Conservation (phyloP, 179 eudicot species). For the Gypsophila paniculata region DNA sequence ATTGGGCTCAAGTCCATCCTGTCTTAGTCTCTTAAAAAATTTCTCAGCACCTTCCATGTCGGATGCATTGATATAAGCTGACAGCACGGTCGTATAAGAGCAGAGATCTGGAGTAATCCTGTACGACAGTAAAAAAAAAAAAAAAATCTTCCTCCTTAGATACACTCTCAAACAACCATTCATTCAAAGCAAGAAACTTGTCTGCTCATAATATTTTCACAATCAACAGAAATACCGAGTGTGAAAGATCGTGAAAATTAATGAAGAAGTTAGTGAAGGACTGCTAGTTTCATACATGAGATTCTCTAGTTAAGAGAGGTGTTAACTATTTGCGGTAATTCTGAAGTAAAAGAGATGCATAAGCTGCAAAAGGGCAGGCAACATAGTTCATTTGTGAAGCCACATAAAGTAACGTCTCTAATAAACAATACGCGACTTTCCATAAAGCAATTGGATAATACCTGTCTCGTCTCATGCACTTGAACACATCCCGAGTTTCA, state of each 20-base stretch:
- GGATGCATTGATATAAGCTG: conserved; percentile 78
- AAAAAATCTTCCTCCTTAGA: background rate
- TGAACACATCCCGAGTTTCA: conserved; percentile 76
- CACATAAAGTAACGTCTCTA: background rate
- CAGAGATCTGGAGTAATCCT: conserved; percentile 84
- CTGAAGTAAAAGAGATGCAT: background rate
- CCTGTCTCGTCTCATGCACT: conserved; percentile 98
- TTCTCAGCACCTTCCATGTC: conserved; percentile 98
- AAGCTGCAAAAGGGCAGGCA: background rate
- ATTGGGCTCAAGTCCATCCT: conserved; percentile 61
- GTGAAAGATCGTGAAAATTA: background rate
- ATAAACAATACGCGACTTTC: conserved; percentile 1
- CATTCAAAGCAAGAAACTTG: background rate
- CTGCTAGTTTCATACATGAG: background rate
- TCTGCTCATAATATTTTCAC: background rate
- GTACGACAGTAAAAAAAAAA: conserved; percentile 16
- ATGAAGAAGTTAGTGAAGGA: background rate
- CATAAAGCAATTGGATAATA: conserved; percentile 17
- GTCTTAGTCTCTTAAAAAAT: conserved; percentile 65
- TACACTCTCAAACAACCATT: background rate
- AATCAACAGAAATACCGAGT: background rate
- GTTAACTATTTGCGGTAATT: background rate
- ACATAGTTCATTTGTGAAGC: conserved; percentile 6
- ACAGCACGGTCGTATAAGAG: conserved; percentile 84
- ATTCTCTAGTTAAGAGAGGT: background rate